phyloP scores from a whole-genome alignment of 1,139 yeast genomes.

The Kluyveromyces sp. region DNA sequence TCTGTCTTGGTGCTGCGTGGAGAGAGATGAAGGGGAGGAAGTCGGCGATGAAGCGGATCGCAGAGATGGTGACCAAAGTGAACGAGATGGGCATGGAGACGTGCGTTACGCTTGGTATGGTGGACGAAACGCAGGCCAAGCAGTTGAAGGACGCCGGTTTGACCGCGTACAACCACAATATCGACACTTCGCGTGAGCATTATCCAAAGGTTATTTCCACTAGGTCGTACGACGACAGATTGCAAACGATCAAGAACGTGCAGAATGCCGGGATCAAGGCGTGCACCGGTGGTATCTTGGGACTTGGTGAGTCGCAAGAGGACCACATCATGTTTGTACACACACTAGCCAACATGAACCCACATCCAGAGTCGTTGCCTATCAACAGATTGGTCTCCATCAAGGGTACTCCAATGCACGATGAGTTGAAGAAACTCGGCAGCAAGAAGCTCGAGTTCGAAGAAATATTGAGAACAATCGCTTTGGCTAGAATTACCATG shows the following conservation, averaged over 20 bases:
- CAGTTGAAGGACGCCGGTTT: constrained; percentile 59
- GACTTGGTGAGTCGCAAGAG: constrained; percentile 65
- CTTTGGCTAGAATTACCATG: constrained; percentile 71
- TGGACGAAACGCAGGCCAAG: constrained; percentile 52
- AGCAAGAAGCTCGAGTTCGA: constrained; percentile 47
- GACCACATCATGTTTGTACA: constrained; percentile 65
- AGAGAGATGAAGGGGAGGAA: constrained; percentile 77
- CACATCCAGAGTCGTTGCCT: constrained; percentile 78
- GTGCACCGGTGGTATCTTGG: constrained; percentile 75
- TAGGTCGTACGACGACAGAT: constrained; percentile 61
- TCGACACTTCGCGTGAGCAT: constrained; percentile 73
- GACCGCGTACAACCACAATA: constrained; percentile 76
- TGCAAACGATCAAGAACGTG: constrained; percentile 57
- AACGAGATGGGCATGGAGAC: constrained; percentile 66
- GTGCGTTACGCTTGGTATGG: constrained; percentile 78
- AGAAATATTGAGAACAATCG: constrained; percentile 57
- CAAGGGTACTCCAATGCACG: constrained; percentile 68
- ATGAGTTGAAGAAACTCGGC: constrained; percentile 40
- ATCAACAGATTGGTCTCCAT: constrained; percentile 72
- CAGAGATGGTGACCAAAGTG: constrained; percentile 58
- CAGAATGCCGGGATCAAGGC: constrained; percentile 60
- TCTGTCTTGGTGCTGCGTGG: constrained; percentile 89
- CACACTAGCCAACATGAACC: constrained; percentile 58
- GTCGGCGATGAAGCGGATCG: constrained; percentile 53
- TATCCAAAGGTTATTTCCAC: constrained; percentile 67